Base-by-base conservation (phyloP, 208 protist genomes). In the Trypanosoma cruzi region DNA sequence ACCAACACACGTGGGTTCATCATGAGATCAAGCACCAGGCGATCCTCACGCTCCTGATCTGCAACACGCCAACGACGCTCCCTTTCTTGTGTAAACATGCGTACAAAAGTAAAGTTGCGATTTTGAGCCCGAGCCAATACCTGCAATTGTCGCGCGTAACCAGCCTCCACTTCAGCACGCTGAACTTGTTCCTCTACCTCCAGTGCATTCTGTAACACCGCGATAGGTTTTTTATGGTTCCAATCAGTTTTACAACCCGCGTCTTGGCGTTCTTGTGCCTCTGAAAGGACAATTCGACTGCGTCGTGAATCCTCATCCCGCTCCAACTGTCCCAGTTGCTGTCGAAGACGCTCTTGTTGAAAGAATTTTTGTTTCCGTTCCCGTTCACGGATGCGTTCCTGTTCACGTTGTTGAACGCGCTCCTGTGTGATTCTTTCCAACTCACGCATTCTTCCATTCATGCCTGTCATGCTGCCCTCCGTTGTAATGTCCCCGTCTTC, bases 81-180 rank as follows among this genome's bases (percentile, higher is more conserved):
- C 20, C 34, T 16, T 80, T 92, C 89, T 4, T 66, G 66, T 28
- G 61, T 69, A 18, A 62, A 14, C 10, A 93, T 28, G 18, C 75
- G 50, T 32, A 91, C 58, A 52, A 80, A 28, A 14, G 77, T 63
- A n/a, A 83, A 64, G 60, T 70, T 67, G 3, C 85, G 82, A 29
- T 81, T 82, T 57, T 90, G 85, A 34, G 74, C 79, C 50, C 57
- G 68, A 36, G 80, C 52, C 18, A 95, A 56, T n/a, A 72, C 75
- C 50, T 89, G 81, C 64, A 76, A 46, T 74, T 95, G 89, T 2
- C 85, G 77, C 14, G 82, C 84, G 11, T 76, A 86, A 0, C 84
- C 85, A 11, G 91, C 85, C 64, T 88, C 86, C 18, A 89, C 64
- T 29, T 74, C 74, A 1, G 86, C 84, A 29, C 89, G 86, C 40